Conservation (phyloP, 176 grass and related monocot genomes). For the Canna indica region DNA sequence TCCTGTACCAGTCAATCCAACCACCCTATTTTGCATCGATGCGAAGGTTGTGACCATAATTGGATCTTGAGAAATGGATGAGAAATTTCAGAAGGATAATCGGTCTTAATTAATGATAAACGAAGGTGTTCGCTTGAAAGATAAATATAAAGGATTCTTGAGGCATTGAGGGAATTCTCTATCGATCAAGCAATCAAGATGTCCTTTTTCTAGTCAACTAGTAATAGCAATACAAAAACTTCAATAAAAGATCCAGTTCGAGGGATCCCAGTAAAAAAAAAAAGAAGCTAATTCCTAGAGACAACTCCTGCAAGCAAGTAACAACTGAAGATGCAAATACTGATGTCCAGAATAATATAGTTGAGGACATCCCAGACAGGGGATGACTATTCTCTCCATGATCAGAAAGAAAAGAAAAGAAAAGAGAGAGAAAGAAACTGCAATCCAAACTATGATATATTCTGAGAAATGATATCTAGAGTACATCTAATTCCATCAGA, state of each 20-base stretch:
- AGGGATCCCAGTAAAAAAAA: neutral
- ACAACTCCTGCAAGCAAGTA: neutral
- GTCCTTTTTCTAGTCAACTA: neutral
- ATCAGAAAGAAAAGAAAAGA: neutral
- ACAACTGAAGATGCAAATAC: neutral
- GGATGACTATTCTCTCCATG: too few species aligned
- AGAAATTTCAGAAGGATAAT: neutral
- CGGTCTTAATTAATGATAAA: too few species aligned
- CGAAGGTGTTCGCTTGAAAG: neutral
- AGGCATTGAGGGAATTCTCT: neutral
- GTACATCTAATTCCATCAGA: too few species aligned
- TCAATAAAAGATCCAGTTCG: neutral
- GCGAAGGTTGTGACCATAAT: neutral
- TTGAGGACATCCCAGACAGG: too few species aligned
- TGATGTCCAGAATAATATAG: neutral
- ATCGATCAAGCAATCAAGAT: neutral
- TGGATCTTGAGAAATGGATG: too few species aligned
- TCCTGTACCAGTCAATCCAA: neutral
- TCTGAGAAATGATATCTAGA: too few species aligned
- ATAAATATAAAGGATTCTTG: neutral
- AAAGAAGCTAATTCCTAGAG: neutral
- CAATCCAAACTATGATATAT: too few species aligned
- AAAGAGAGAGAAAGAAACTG: neutral
- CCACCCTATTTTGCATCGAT: neutral
- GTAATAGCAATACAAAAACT: neutral